Evolutionary conservation across 305 asterid genomes (phyloP), one percentile per base, ranked within the genome.

Genomic region (Caryopteris hybrid): DNA sequence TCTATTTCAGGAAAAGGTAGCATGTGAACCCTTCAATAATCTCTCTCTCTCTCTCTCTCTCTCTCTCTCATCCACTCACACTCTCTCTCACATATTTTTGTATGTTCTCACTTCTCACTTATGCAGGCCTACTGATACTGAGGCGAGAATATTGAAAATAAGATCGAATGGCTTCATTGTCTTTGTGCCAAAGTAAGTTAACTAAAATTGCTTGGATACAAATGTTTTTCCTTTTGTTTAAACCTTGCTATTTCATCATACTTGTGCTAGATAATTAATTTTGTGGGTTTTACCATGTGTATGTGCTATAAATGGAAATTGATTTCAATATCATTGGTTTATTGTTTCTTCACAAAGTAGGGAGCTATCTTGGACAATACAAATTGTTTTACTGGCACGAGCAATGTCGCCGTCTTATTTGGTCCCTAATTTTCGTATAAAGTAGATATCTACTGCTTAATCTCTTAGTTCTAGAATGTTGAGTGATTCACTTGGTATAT

Each of bases 141-240:
- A 94, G 74, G 99, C 91, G 25, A 89, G 97, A 84, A 84, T 94
- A 61, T 80, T 91, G 79, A 94, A 94, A 80, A 84, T 94, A 69
- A 85, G 99, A 80, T 79, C 95, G 5, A 94, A 91, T 51, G 99
- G 99, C 73, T 91, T 94, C 90, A 89, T 91, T 12, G 98, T 89
- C 29, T 89, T 94, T 70, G 97, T 94, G 65, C 98, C 99, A 56
- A 84, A 91, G 98, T 94, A 84, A 71, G 90, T 54, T 75, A 31
- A 1, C 51, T 42, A 45, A 66, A 39, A 56, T 60, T 16, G 25
- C 41, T 53, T 1, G 10, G 58, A 39, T 14, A 45, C 56, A 14
- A 38, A 16, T 45, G 6, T 42, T 17, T 36, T 4, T 57, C 61
- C 62, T 17, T 33, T 43, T 46, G 13, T 50, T 20, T 23, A 14